Evolutionary conservation across 169 alveolate genomes (phyloP), one percentile per base, ranked within the genome.

Genomic region (Plasmodium coatneyi): DNA sequence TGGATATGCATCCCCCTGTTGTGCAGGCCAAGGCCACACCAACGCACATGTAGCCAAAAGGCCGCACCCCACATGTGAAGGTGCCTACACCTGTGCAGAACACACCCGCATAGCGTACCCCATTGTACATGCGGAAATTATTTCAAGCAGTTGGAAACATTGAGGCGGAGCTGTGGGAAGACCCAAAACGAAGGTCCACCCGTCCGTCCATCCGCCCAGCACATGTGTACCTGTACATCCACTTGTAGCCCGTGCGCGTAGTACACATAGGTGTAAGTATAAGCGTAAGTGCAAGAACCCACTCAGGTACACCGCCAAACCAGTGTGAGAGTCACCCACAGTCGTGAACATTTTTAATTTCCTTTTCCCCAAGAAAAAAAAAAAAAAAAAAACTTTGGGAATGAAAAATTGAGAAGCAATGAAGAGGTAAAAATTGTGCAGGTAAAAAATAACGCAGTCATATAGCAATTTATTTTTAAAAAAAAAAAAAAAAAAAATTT

Each of bases 401-500:
- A n/a, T 36, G 22, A 80, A 49, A 43, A 80, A 32, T 46, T 49
- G 41, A 49, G 71, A 16, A 46, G 34, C 39, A 80, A 49, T 46
- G 56, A 46, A 43, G 36, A 80, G 70, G 39, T 3, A 49, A 79
- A 79, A 79, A 79, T 41, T 36, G 22, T 22, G 76, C 28, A 66
- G 76, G 1, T 34, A 22, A 66, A 66, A 66, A 66, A 19, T 22
- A 19, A 66, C 14, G 76, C 76, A 22, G 76, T 66, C 36, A 46
- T 19, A 66, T 22, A 66, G 36, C 76, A 19, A 22, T 66, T 22
- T 19, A 66, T 22, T 25, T 19, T 56, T 3, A 54, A 34, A 52
- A 82, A 82, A 52, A 52, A 60, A 46, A 41, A 46, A 41, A 56
- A 60, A 82, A 60, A 32, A 60, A 34, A 82, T 32, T 41, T 56